A percentile compares a stretch with the other conserved stretches of the same genome.
phyloP scores from a whole-genome alignment of 1,139 yeast species.

The Nakaseomyces delphensis region DNA sequence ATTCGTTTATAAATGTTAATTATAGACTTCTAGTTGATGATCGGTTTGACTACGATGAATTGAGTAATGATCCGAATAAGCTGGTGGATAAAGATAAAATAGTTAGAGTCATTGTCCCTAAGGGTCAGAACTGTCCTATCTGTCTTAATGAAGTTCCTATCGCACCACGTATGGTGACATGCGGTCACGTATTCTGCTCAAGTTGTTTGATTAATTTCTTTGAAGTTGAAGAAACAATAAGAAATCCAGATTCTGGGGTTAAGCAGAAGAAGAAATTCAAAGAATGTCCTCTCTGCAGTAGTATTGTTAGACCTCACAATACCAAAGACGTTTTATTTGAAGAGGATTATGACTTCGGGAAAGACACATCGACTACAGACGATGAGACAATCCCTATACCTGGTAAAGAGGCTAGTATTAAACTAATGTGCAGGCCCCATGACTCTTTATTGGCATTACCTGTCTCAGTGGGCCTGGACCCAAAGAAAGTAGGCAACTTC shows the following conservation, averaged over 20 bases:
- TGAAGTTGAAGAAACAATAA: slow-evolving; percentile 37
- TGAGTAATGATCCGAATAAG: slow-evolving; percentile 63
- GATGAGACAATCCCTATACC: slow-evolving; percentile 48
- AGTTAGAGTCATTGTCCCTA: slow-evolving; percentile 63
- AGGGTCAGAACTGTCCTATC: slow-evolving; percentile 76
- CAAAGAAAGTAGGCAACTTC: slow-evolving; percentile 33
- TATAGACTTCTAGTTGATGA: slow-evolving; percentile 74
- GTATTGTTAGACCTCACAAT: slow-evolving; percentile 48
- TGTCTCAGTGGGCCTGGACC: slow-evolving; percentile 32
- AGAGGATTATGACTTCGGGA: slow-evolving; percentile 35
- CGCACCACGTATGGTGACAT: slow-evolving; percentile 90
- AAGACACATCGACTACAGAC: not conserved
- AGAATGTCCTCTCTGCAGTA: slow-evolving; percentile 83
- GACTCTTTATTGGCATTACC: slow-evolving; percentile 61
- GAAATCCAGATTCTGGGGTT: slow-evolving; percentile 23
- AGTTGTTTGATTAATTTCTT: slow-evolving; percentile 70
- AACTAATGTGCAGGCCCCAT: slow-evolving; percentile 63
- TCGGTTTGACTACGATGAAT: slow-evolving; percentile 45
- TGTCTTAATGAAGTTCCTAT: slow-evolving; percentile 76
- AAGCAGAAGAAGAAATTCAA: slow-evolving; percentile 42
- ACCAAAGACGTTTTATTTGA: slow-evolving; percentile 63
- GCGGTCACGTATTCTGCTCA: slow-evolving; percentile 88
- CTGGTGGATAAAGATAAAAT: slow-evolving; percentile 57
- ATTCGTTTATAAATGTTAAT: slow-evolving; percentile 73
- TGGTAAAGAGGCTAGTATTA: slow-evolving; percentile 52